Base-by-base conservation (phyloP, 305 asterid genomes). In the Vinca major region DNA sequence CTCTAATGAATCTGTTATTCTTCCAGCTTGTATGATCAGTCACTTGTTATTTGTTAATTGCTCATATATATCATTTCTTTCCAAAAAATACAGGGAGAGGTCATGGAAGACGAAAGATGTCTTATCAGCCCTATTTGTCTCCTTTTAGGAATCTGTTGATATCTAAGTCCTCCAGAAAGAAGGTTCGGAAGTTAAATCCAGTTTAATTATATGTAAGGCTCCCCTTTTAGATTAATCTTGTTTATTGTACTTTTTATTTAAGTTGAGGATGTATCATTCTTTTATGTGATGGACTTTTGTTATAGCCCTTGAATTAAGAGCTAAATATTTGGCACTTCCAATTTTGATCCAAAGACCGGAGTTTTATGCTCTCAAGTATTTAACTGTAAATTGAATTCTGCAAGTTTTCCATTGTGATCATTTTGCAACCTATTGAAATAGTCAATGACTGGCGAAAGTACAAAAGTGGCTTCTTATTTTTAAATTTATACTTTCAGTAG, bases 141-240 rank as follows among this genome's bases (percentile, higher is more conserved):
- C 86, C 91, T 63, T 88, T 88, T 80, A 88, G 83, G 82, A 86
- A 65, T 57, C 63, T 77, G 61, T 74, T 79, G 86, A 84, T 73
- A 54, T 76, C 80, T 66, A 80, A 75, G 63, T 77, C 77, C 70
- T 82, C 71, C 41, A 86, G 80, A 87, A 71, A 86, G 85, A 78
- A 77, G 63, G 69, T 73, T 26, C 33, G 33, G 33, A 87, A 84
- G 83, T 80, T 67, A 74, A 83, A 79, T 73, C 63, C 71, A 68
- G 60, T 65, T 68, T 67, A 74, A 68, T 67, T 71, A 39, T 72
- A 83, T 79, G 33, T 26, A 26, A 66, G 79, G 80, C 50, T 69
- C 54, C 74, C 45, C 65, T 57, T 67, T 65, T 66, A 55, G 60
- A 33, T 20, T 62, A 66, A 51, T 71, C 17, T 40, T 62, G 61